Conservation (phyloP, 2,329 filamentous ascomycete genomes). For the Ceratocystis destructans region DNA sequence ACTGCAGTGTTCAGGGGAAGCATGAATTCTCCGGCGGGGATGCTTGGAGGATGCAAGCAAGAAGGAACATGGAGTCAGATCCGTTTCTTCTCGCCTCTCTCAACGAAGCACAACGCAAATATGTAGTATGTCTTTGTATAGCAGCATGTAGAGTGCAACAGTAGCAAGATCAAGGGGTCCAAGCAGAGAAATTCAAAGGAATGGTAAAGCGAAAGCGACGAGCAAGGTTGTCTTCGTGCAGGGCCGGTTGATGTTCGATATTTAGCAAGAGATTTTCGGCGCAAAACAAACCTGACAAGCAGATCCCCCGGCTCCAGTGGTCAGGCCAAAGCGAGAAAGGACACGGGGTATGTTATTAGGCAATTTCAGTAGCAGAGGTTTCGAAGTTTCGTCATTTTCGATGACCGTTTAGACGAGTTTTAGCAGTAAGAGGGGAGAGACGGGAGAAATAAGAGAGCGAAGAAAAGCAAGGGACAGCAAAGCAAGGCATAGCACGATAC, state of each 20-base stretch:
- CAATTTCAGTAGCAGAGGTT: neutral
- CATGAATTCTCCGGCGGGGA: neutral
- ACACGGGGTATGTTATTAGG: neutral
- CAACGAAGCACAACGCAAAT: neutral
- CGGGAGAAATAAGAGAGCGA: neutral
- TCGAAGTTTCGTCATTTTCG: neutral
- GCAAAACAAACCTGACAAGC: too few relatives aligned
- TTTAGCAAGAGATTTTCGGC: neutral
- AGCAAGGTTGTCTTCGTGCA: neutral
- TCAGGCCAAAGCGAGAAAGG: neutral
- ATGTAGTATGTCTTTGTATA: neutral
- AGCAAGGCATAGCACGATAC: neutral
- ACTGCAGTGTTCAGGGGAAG: constrained; percentile 6
- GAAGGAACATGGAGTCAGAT: neutral
- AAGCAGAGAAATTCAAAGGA: neutral
- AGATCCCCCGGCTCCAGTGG: too few relatives aligned
- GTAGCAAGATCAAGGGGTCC: too few relatives aligned
- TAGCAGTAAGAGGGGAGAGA: neutral
- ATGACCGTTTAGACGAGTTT: neutral
- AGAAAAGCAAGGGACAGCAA: neutral
- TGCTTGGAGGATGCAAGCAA: neutral
- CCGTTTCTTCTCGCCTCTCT: neutral
- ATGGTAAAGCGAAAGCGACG: neutral
- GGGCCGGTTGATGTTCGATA: neutral
- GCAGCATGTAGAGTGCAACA: too few relatives aligned